Evolutionary conservation across 768 basidiomycete species (phyloP), one percentile per base, ranked within the genome.

Genomic region (Ramaria rubella): DNA sequence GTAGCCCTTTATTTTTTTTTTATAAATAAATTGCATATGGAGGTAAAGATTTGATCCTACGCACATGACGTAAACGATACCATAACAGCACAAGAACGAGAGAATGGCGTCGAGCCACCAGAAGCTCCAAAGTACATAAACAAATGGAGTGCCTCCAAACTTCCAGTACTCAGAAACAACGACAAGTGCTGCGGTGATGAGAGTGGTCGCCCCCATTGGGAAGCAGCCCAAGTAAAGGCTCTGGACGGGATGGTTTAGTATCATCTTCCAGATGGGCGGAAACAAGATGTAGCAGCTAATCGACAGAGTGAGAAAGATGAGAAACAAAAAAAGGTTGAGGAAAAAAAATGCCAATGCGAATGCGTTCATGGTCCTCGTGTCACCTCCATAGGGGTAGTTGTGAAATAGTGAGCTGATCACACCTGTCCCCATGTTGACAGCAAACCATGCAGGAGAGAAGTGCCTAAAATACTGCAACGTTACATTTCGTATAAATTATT

Each of bases 1-100:
- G 66, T 71, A 36, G 77, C 75, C 77, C 77, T 79, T n/a, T 42
- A 44, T 42, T 29, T 36, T 38, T 57, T 27, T 31, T 44, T 19
- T 21, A 27, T 29, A 6, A 52, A 58, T 29, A 26, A 30, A 4
- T 26, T 6, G 31, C n/a, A 23, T 19, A 9, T 46, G 17, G 11
- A 15, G 15, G 2, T 8, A 2, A 27, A n/a, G 26, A 26, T 14
- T 12, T 40, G 29, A 51, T 14, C 17, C 23, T 12, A 19, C 56
- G 11, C 19, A 58, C 57, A 58, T 58, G n/a, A 51, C 21, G n/a
- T 40, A 52, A 15, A 58, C 23, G 15, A 58, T 24, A 17, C 51
- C 48, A 42, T 53, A 58, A 30, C 40, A 40, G 19, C 48, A 52
- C 33, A 58, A 23, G 26, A 51, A 52, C 6, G 49, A 50, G 12